These are phyloP conservation scores for Podila horticola DNA, from an alignment of 192 early-diverging fungal species.

Conservation along the genomic window DNA sequence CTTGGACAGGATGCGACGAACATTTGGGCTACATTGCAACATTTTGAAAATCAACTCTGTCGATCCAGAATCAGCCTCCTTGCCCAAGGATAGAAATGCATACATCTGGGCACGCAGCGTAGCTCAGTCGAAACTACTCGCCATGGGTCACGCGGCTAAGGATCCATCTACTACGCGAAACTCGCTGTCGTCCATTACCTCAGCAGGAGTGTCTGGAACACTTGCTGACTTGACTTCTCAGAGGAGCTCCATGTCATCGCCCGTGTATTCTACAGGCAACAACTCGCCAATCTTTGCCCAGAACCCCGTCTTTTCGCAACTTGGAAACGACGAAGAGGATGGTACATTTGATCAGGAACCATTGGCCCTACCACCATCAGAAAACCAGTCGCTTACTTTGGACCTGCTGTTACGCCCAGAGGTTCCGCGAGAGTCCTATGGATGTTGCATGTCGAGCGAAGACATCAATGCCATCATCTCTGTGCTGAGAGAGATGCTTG, in stretches of 20 bases:
- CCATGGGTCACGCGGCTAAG: conserved; percentile 26
- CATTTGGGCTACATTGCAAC: conserved; percentile 70
- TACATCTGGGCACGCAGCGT: conserved; percentile 60
- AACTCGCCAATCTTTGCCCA: conserved; percentile 45
- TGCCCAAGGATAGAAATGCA: conserved; percentile 31
- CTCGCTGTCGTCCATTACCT: conserved; percentile 30
- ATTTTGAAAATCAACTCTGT: conserved; percentile 71
- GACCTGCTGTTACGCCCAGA: conserved; percentile 36
- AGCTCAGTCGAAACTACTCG: conserved; percentile 40
- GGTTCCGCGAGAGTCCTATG: conserved; percentile 53
- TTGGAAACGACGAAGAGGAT: conserved; percentile 43
- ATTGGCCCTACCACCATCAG: conserved; percentile 13
- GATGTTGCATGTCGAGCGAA: conserved; percentile 60
- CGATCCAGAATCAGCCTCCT: conserved; percentile 12
- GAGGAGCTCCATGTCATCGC: conserved; percentile 42
- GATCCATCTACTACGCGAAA: conserved; percentile 12
- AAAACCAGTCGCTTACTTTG: conserved; percentile 18
- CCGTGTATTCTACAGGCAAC: conserved; percentile 49
- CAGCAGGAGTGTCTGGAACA: conserved; percentile 19
- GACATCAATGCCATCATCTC: conserved; percentile 64
- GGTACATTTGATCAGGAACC: conserved; percentile 44
- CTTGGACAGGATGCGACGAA: conserved; percentile 72
- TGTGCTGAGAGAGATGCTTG: conserved; percentile 69
- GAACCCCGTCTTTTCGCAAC: conserved; percentile 38
- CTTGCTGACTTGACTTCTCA: conserved; percentile 29